phyloP scores from a whole-genome alignment of 2,329 filamentous ascomycete species.

The Hypocrella siamensis region DNA sequence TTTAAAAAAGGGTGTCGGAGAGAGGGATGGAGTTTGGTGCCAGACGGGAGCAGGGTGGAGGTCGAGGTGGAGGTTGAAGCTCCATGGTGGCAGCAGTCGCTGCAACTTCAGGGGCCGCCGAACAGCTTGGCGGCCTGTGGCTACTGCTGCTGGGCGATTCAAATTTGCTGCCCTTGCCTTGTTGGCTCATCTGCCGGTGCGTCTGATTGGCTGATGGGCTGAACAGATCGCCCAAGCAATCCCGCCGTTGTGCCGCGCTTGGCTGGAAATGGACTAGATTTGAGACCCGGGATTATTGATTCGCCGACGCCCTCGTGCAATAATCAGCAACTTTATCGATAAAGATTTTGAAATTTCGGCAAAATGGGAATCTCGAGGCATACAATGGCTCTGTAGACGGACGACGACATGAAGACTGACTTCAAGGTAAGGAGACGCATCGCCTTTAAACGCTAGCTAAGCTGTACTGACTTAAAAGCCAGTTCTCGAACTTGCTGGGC shows the following conservation, averaged over 20 bases:
- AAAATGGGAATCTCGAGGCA: constrained; percentile 3
- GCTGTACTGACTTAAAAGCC: constrained; percentile 1
- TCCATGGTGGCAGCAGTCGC: constrained; percentile 1
- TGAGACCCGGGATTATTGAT: no score
- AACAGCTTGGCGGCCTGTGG: no score
- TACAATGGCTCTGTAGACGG: constrained; percentile 12
- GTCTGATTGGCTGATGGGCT: constrained; percentile 1
- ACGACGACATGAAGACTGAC: constrained; percentile 84
- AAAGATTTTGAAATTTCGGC: constrained; percentile 15
- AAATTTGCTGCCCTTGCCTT: constrained; percentile 17
- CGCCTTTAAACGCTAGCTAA: background rate
- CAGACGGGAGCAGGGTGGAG: constrained; percentile 4
- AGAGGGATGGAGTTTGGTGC: constrained; percentile 1
- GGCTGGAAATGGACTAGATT: no score
- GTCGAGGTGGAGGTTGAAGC: constrained; percentile 4
- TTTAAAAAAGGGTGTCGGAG: background rate
- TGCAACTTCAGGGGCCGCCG: constrained; percentile 17
- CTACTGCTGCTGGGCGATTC: no score
- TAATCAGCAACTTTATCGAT: constrained; percentile 9
- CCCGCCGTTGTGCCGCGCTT: no score
- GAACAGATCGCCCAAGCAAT: no score
- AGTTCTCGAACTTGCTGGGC: constrained; percentile 97
- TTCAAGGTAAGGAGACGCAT: constrained; percentile 55
- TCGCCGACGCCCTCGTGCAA: no score
- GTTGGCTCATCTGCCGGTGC: constrained; percentile 4